These are phyloP conservation scores for Tuber microsphaerosporum DNA, from an alignment of 495 filamentous ascomycete genomes.

Conservation along the genomic window DNA sequence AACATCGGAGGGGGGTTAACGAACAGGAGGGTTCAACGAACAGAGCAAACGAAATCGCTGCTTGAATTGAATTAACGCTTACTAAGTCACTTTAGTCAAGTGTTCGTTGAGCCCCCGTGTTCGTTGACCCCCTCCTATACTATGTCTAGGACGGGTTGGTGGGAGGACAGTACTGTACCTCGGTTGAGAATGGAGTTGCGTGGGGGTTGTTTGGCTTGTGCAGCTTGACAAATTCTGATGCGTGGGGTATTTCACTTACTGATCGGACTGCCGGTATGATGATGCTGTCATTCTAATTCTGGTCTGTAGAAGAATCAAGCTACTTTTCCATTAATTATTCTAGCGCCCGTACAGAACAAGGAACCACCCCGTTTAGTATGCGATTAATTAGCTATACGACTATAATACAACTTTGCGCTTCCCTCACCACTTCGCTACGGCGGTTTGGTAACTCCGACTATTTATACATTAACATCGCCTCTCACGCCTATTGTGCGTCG, in stretches of 20 bases:
- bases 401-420: neutral
- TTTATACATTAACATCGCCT: neutral
- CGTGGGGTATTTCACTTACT: neutral
- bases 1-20: too few relatives aligned
- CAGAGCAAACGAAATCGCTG: too few relatives aligned
- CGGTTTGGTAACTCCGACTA: neutral
- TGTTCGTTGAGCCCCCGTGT: too few relatives aligned
- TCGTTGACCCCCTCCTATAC: too few relatives aligned
- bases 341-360: neutral
- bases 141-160: neutral
- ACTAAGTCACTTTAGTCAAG: too few relatives aligned
- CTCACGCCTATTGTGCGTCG: neutral
- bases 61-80: too few relatives aligned
- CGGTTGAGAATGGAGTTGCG: neutral
- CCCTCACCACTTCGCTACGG: neutral
- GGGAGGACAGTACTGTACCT: neutral
- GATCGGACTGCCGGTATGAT: neutral
- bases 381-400: neutral
- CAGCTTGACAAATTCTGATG: neutral
- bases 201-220: neutral
- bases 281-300: neutral
- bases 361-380: neutral
- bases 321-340: neutral
- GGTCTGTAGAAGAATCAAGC: neutral
- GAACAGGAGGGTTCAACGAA: too few relatives aligned